Conservation (phyloP, 768 basidiomycete species). For the Hericium erinaceus region DNA sequence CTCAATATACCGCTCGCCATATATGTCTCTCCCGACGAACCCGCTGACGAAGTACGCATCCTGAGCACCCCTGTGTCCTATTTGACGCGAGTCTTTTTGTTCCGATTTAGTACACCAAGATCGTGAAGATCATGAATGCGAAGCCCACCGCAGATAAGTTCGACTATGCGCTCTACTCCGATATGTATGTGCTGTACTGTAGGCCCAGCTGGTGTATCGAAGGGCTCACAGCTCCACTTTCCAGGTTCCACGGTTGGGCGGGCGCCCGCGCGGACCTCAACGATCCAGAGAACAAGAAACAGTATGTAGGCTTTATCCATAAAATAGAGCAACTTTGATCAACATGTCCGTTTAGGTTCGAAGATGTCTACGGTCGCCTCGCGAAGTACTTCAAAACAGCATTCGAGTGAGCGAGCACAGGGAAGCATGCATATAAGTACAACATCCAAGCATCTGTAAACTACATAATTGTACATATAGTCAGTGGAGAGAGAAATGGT, state of each 20-base stretch:
- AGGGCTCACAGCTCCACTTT: background rate
- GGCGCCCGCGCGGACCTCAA: slow-evolving; percentile 52
- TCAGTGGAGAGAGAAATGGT: too few relatives aligned
- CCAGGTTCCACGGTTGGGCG: slow-evolving; percentile 55
- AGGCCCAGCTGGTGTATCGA: background rate
- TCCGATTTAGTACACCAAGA: background rate
- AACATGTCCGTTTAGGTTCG: background rate
- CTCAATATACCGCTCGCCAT: slow-evolving; percentile 45
- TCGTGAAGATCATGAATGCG: background rate
- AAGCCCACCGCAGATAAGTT: background rate
- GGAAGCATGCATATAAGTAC: too few relatives aligned
- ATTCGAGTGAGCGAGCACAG: too few relatives aligned
- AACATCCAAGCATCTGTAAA: too few relatives aligned
- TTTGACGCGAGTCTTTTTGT: too few relatives aligned
- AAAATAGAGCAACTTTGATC: background rate
- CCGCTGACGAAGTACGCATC: background rate
- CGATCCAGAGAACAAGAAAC: slow-evolving; percentile 46
- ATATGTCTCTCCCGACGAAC: slow-evolving; percentile 32
- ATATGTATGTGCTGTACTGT: background rate
- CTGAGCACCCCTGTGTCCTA: background rate
- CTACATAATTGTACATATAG: too few relatives aligned
- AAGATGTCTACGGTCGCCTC: background rate
- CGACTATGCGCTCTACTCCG: background rate
- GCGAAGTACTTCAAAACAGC: background rate
- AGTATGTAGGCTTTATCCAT: slow-evolving; percentile 24